These are phyloP conservation scores for Epichloe aotearoae DNA, from an alignment of 2,329 filamentous ascomycete genomes.

Conservation along the genomic window DNA sequence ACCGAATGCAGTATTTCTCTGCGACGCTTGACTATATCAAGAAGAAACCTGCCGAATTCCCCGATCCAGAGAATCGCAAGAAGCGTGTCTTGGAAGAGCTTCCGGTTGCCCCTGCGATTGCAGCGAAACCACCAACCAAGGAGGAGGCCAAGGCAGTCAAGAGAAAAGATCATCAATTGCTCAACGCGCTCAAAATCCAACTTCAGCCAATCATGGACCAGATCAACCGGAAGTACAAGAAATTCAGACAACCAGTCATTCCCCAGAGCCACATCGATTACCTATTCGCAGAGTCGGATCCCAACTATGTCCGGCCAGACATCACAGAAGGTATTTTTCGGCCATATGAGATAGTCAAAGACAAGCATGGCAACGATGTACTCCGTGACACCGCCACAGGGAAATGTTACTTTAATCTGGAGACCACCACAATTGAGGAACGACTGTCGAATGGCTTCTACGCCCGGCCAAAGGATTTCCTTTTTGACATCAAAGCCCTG, in stretches of 20 bases:
- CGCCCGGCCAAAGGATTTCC: slow-evolving; percentile 76
- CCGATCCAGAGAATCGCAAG: slow-evolving; percentile 74
- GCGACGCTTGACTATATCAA: slow-evolving; percentile 62
- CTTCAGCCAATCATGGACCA: slow-evolving; percentile 96
- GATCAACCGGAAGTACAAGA: slow-evolving; percentile 78
- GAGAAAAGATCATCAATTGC: slow-evolving; percentile 66
- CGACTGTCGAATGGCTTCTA: slow-evolving; percentile 96
- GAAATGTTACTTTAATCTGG: slow-evolving; percentile 91
- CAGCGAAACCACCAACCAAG: slow-evolving; percentile 56
- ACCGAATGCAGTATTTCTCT: slow-evolving; percentile 69
- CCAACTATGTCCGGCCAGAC: slow-evolving; percentile 50
- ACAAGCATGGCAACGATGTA: slow-evolving; percentile 66
- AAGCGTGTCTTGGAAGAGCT: slow-evolving; percentile 70
- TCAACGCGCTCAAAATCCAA: slow-evolving; percentile 78
- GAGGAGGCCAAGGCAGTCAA: slow-evolving; percentile 70
- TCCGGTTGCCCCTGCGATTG: slow-evolving; percentile 58
- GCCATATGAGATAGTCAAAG: slow-evolving; percentile 67
- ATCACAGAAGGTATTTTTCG: slow-evolving; percentile 42
- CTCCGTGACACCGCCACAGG: slow-evolving; percentile 60
- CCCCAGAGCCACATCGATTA: slow-evolving; percentile 64
- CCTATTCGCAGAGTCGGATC: slow-evolving; percentile 71
- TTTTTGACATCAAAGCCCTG: slow-evolving; percentile 73
- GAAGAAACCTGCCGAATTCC: slow-evolving; percentile 73
- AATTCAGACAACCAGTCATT: slow-evolving; percentile 72
- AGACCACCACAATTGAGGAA: slow-evolving; percentile 86